Base-by-base conservation (phyloP, 108 stramenopile genomes). In the Nannochloropsis salina region DNA sequence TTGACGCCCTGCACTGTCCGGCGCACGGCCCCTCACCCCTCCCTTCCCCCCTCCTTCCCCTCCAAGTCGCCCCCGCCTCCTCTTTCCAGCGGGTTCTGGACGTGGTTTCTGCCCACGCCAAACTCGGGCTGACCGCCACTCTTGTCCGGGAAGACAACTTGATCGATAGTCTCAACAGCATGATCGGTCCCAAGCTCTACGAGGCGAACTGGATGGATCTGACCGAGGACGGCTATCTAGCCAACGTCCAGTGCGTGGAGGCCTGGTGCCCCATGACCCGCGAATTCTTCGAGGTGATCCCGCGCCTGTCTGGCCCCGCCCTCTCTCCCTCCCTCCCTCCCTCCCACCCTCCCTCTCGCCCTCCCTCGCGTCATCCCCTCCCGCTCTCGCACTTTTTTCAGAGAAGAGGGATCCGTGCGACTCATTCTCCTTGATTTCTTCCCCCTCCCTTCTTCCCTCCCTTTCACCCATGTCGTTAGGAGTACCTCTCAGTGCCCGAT, bases 161-260 rank as follows among this genome's bases (percentile, higher is more conserved):
- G 40, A 98, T 99, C 91, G 93, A 94, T 41, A 97, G 98, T 91
- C 92, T 99, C 21, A 97, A 97, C 87, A 97, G 98, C 92, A 81
- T 94, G 10, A 98, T 99, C 84, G 99, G 98, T 9, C 99, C 99
- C n/a, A 99, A 99, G 90, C 93, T 99, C 20, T 99, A 99, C 93
- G 99, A 99, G 88, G 99, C 99, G n/a, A 99, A 99, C 88, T 99
- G 99, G 99, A 97, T 99, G 96, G 99, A 99, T 88, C 91, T 99
- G 11, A 99, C 99, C 42, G 92, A 95, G 21, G 94, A 83, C 9
- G 99, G 99, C 5, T 98, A 97, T 88, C 90, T 99, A 22, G 98
- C 98, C 41, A 97, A 98, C 89, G 99, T 99, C 79, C 86, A 98
- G 87, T 98, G 98, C 86, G 93, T 96, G 10, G 99, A 99, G 91